Percentiles rank a stretch among this genome's conserved stretches.
phyloP scores from a whole-genome alignment of 2,329 filamentous ascomycete species.

The Exophiala sp. region DNA sequence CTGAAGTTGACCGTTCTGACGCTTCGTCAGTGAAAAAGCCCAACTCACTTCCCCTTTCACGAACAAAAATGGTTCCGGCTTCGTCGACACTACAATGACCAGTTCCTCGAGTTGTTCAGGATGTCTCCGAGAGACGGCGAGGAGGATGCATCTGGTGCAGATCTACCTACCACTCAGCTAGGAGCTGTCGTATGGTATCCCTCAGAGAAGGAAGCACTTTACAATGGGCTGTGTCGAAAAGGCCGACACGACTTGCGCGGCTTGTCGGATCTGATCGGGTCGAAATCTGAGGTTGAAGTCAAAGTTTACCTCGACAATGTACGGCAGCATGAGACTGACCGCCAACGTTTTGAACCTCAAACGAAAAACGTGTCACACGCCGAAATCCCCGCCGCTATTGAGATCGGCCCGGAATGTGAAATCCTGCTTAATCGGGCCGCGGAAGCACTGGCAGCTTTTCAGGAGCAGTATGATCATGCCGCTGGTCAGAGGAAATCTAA shows the following conservation, averaged over 20 bases:
- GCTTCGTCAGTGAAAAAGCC: not conserved
- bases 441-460: constrained; percentile 57
- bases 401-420: constrained; percentile 63
- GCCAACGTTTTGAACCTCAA: constrained; percentile 34
- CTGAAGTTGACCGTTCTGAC: not conserved
- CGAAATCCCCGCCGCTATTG: constrained; percentile 65
- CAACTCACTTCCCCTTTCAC: not conserved
- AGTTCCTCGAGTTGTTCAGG: constrained; percentile 51
- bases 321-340: constrained; percentile 43
- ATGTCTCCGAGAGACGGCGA: constrained; percentile 45
- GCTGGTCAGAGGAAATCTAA: constrained; percentile 48
- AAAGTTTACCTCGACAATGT: constrained; percentile 63
- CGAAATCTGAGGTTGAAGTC: constrained; percentile 71
- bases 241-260: constrained; percentile 57
- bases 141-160: constrained; percentile 25
- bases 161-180: constrained; percentile 46
- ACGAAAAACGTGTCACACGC: constrained; percentile 41
- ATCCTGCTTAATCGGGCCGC: constrained; percentile 61
- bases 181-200: constrained; percentile 66
- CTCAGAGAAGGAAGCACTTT: constrained; percentile 65
- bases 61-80: constrained; percentile 24
- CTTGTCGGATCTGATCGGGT: constrained; percentile 58
- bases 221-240: constrained; percentile 56
- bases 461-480: constrained; percentile 58
- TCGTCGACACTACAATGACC: constrained; percentile 40